phyloP scores from a whole-genome alignment of 331 rosid species.

The Malus hybrid region DNA sequence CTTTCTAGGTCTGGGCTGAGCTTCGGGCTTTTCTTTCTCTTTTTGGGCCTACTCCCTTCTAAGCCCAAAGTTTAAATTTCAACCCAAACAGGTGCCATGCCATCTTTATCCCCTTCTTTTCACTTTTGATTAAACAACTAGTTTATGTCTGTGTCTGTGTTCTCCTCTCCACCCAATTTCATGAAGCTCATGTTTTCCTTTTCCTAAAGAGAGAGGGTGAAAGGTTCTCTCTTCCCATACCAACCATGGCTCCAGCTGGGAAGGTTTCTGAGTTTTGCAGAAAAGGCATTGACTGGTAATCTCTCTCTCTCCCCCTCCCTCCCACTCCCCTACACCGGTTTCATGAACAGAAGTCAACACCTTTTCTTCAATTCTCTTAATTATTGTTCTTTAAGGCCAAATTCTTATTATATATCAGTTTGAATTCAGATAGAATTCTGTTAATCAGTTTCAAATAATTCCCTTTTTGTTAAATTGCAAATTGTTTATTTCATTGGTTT shows the following conservation, averaged over 20 bases:
- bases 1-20: too few species aligned
- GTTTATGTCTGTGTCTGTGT: background rate
- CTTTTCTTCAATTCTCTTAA: background rate
- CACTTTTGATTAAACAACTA: conserved; percentile 7
- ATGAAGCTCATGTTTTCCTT: background rate
- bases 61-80: too few species aligned
- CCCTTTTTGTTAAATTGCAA: too few species aligned
- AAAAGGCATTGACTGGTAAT: conserved; percentile 78
- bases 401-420: background rate
- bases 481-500: background rate
- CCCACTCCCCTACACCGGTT: background rate
- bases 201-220: conserved; percentile 5
- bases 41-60: too few species aligned
- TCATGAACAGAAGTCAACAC: background rate
- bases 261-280: conserved; percentile 70
- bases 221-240: conserved; percentile 11
- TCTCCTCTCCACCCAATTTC: conserved; percentile 13
- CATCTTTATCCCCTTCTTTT: conserved; percentile 14
- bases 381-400: background rate
- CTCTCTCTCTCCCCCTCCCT: background rate
- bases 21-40: too few species aligned
- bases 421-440: too few species aligned
- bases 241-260: conserved; percentile 72
- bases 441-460: too few species aligned
- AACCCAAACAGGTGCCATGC: background rate